Base-by-base conservation (phyloP, 768 basidiomycete genomes). In the Hortiboletus campestris region DNA sequence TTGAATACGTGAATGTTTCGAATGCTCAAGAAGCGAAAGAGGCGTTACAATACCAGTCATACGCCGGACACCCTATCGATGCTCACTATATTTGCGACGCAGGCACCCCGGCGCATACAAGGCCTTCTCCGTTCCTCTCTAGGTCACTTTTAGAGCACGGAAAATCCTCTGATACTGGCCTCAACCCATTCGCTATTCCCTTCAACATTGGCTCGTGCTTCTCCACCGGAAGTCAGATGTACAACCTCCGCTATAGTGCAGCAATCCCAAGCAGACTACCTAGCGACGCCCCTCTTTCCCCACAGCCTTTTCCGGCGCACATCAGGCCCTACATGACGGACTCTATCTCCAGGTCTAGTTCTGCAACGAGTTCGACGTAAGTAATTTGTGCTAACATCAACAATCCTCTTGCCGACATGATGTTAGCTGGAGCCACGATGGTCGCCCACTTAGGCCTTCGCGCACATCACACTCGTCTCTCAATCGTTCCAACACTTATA, bases 1-100 rank as follows among this genome's bases (percentile, higher is more conserved):
- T 88, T n/a, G 83, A 88, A 66, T 89, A 88, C 62, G 69, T 77
- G 35, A 75, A 80, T 19, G 56, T 74, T 41, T 71, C 74, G 35
- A 76, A 80, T 56, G 86, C 89, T 36, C 75, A 77, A 54, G 88
- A 90, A 66, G 89, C 89, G 11, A 84, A 79, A 56, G 80, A 81
- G 17, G 71, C 76, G 36, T 76, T 91, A 56, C 76, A 82, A 49
- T 81, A 81, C 51, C 88, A 91, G 63, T 67, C 74, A 40, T 91
- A 90, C 64, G 80, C 79, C 13, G 78, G 76, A 49, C 72, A 74
- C 55, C 70, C 69, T 44, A 58, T 83, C 49, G 66, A 68, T 17
- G 75, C 69, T 22, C 75, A 76, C 46, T 74, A 74, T 51, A 28
- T 78, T 31, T 65, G 64, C 31, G 67, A 72, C 34, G 17, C 45